A percentile compares a stretch with the other conserved stretches of the same genome.
These are phyloP conservation scores for Candida sp. DNA, from an alignment of 1,139 yeast species.

Conservation along the genomic window DNA sequence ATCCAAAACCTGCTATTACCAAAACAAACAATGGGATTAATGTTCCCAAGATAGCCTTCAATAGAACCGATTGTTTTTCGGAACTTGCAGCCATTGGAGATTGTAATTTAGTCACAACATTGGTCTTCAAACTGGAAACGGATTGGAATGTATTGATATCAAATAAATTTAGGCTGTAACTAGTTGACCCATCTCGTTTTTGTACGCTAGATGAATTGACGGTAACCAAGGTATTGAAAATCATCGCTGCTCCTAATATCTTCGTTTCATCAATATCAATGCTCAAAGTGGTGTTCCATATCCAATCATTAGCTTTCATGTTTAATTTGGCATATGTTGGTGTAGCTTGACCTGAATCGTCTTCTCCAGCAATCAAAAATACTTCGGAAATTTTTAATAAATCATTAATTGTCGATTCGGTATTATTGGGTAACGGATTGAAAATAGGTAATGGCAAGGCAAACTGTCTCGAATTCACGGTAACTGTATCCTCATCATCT, in stretches of 20 bases:
- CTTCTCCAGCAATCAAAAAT: constrained; percentile 37
- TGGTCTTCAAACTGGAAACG: constrained; percentile 15
- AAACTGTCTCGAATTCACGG: constrained; percentile 26
- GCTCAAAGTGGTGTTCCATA: constrained; percentile 20
- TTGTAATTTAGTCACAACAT: constrained; percentile 2
- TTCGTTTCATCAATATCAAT: constrained; percentile 14
- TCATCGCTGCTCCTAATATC: constrained; percentile 40
- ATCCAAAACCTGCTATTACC: constrained; percentile 13
- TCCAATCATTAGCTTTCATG: constrained; percentile 28
- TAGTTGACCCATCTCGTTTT: constrained; percentile 5
- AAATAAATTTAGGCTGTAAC: constrained; percentile 23
- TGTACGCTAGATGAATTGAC: constrained; percentile 18
- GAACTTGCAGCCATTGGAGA: constrained; percentile 2
- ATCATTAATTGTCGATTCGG: constrained; percentile 15
- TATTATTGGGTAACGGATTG: constrained; percentile 16
- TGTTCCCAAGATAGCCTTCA: constrained; percentile 33
- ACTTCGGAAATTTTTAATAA: constrained; percentile 23
- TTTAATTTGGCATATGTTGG: constrained; percentile 24
- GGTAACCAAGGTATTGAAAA: constrained; percentile 39
- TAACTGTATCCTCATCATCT: constrained; percentile 7
- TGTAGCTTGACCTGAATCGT: constrained; percentile 9
- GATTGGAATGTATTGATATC: constrained; percentile 19
- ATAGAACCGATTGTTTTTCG: constrained; percentile 11
- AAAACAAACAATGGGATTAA: constrained; percentile 28
- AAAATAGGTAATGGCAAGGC: constrained; percentile 37